Base-by-base conservation (phyloP, 1,284 basidiomycete species). In the Ganoderma resinaceum region DNA sequence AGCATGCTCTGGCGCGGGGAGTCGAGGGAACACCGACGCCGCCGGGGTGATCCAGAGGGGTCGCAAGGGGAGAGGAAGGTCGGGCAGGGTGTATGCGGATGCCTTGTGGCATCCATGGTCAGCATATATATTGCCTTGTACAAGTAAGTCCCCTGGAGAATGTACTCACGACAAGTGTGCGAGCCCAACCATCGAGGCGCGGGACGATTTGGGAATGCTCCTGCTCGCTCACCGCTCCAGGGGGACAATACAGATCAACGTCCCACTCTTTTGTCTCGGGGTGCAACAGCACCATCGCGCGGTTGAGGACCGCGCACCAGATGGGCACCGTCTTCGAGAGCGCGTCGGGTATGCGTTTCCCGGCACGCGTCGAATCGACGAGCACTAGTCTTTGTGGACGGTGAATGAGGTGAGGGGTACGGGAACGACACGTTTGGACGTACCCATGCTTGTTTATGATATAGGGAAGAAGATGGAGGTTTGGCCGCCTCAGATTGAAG, bases 271-370 rank as follows among this genome's bases (percentile, higher is more conserved):
- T 70, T 18, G 71, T 71, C 70, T 73, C 71, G 9, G 75, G 67
- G 33, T 75, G 71, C 5, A 52, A 20, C 3, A 63, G 61, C 2
- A 65, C 66, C 37, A 92, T 74, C 0, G 95, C 95, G 9, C 88
- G 85, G 76, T 98, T 99, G 73, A 99, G 84, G 2, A 97, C 95
- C 2, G 94, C 85, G 78, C 97, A 99, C 97, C 97, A 99, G 59
- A 97, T 94, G 0, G 97, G 96, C 0, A 98, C 87, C 0, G 97
- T 99, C 79, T 99, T 99, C 6, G 94, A 94, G 0, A 99, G 84
- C 0, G 97, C 96, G 75, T 99, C 97, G 0, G 97, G 97, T 72
- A 97, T 93, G 18, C 95, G 90, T 82, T 99, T 99, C 9, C 97
- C 97, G 20, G 95, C 85, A 33, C 97, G 85, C 0, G 97, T 99